Base-by-base conservation (phyloP, 768 basidiomycete genomes). In the Rhodotorula toruloides region DNA sequence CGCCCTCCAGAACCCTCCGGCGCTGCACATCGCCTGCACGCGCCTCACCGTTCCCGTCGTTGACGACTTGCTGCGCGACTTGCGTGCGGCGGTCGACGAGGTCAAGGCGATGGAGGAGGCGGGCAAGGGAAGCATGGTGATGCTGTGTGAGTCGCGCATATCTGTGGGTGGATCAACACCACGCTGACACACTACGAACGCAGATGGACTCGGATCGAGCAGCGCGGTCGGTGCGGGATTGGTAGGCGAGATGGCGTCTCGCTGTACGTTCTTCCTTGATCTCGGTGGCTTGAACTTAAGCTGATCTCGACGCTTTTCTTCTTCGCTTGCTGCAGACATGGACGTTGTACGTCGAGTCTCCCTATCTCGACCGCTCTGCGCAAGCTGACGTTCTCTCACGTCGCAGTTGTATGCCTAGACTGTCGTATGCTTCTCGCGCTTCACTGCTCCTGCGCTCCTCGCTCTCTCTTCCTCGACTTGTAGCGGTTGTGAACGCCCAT, bases 11-110 rank as follows among this genome's bases (percentile, higher is more conserved):
- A 81, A 84, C 16, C 91, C 92, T 2, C 80, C 88, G 17, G 91
- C 87, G 14, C 82, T 97, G 48, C 96, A 99, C 78, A 89, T 98
- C 71, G 92, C 92, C 42, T 88, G 87, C 78, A 99, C 94, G 73
- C 83, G 85, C 29, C 79, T 94, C 67, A 96, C 91, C n/a, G 82
- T 93, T 14, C 78, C 82, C 2, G 80, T 81, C 62, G 84, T 88
- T 47, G 89, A 91, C 67, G 83, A 82, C 46, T 87, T 99, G 74
- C 82, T 98, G 57, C 82, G 83, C 21, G 94, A 98, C 74, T 81
- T 99, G 70, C 88, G 87, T 75, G 86, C 86, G 53, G 82, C 86
- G 0, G 84, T 99, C 12, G 78, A 80, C 49, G 86, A 88, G 62
- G 87, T 90, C 29, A 89, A 86, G 76, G 63, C 79, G 36, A 78